Conservation (phyloP, 306 rosid species). For the Dalbergia cultrata region DNA sequence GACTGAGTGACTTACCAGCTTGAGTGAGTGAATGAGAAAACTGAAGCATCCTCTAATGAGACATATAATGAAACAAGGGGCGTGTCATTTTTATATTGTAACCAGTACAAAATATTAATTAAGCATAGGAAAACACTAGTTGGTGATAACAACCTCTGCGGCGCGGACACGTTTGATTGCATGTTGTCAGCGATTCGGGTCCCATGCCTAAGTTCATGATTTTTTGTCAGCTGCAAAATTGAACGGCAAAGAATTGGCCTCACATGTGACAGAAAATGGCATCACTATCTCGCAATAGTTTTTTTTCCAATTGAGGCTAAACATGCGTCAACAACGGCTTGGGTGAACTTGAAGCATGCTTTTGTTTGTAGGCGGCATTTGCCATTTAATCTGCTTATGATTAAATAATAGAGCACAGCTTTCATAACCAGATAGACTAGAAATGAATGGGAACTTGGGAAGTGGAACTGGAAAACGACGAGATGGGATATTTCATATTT, state of each 20-base stretch:
- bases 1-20: background rate
- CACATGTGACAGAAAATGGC: constrained; percentile 31
- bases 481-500: constrained; percentile 14
- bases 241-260: constrained; percentile 48
- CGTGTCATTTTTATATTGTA: background rate
- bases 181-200: background rate
- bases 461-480: background rate
- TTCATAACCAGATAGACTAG: background rate
- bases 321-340: constrained; percentile 27
- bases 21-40: background rate
- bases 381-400: background rate
- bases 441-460: background rate
- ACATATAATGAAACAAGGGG: background rate
- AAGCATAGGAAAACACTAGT: background rate
- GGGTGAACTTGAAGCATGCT: background rate
- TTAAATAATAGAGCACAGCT: background rate
- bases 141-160: background rate
- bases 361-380: background rate
- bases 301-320: background rate
- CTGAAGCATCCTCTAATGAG: background rate
- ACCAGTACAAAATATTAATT: background rate
- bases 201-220: constrained; percentile 15
- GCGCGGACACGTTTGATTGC: constrained; percentile 27
- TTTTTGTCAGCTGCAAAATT: constrained; percentile 19
- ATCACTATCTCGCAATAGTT: constrained; percentile 9